phyloP scores from a whole-genome alignment of 352 stramenopile genomes.

The Phytophthora sp. region DNA sequence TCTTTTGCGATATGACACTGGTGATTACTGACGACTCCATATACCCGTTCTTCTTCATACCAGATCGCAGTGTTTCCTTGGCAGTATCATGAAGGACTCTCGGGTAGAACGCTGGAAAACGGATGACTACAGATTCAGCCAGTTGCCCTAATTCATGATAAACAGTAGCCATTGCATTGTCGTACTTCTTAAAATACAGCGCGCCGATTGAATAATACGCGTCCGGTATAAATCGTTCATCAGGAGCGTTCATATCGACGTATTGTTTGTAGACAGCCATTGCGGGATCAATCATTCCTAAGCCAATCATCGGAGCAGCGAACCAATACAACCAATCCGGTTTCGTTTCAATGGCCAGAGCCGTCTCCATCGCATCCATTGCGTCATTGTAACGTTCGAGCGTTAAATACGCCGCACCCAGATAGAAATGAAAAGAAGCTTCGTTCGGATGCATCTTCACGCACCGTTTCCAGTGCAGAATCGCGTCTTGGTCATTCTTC shows the following conservation, averaged over 20 bases:
- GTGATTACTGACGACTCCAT: slow-evolving; percentile 38
- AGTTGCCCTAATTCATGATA: slow-evolving; percentile 41
- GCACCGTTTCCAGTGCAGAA: slow-evolving; percentile 43
- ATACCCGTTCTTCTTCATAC: slow-evolving; percentile 37
- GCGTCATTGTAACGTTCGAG: slow-evolving; percentile 31
- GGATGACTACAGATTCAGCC: slow-evolving; percentile 35
- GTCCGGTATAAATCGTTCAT: slow-evolving; percentile 45
- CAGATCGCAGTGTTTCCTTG: slow-evolving; percentile 32
- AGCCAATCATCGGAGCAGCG: slow-evolving; percentile 29
- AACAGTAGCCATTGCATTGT: slow-evolving; percentile 34
- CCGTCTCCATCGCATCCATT: slow-evolving; percentile 31
- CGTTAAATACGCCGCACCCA: slow-evolving; percentile 36
- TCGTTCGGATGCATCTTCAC: slow-evolving; percentile 39
- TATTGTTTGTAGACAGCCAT: slow-evolving; percentile 37
- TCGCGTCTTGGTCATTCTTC: slow-evolving; percentile 25
- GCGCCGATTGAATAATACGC: slow-evolving; percentile 42
- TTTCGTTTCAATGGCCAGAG: slow-evolving; percentile 35
- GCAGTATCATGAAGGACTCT: slow-evolving; percentile 15
- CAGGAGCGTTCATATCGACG: slow-evolving; percentile 31
- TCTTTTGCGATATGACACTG: slow-evolving; percentile 27
- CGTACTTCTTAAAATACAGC: slow-evolving; percentile 33
- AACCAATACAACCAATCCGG: slow-evolving; percentile 41
- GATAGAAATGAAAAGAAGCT: slow-evolving; percentile 39
- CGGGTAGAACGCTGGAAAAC: slow-evolving; percentile 40
- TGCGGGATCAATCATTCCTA: slow-evolving; percentile 31